Conservation (phyloP, 805 yeast genomes). For the Wickerhamiella kurtzmanii region DNA sequence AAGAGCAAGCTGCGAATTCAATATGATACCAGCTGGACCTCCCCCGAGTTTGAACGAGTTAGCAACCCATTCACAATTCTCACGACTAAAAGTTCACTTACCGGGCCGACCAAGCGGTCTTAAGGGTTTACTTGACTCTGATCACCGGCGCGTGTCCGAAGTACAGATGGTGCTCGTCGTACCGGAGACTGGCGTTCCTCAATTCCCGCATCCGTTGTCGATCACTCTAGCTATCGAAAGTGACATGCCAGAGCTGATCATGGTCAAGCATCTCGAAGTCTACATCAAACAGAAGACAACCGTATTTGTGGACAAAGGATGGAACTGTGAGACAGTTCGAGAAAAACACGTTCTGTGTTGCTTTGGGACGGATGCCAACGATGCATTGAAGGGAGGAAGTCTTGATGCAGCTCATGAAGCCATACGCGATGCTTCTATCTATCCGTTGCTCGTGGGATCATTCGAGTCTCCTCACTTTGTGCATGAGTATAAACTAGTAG, state of each 20-base stretch:
- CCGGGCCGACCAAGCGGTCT: conserved; percentile 3
- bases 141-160: conserved; percentile 3
- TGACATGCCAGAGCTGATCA: conserved; percentile 6
- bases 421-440: conserved; percentile 2
- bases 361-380: background rate
- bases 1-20: conserved; percentile 6
- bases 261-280: conserved; percentile 4
- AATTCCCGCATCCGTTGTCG: conserved; percentile 7
- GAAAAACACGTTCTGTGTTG: conserved; percentile 2
- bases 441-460: conserved; percentile 9
- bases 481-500: conserved; percentile 12
- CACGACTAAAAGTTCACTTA: background rate
- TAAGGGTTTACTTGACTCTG: conserved; percentile 8
- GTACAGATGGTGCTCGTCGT: conserved; percentile 4
- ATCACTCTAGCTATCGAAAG: conserved; percentile 5
- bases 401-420: conserved; percentile 5
- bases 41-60: background rate
- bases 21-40: conserved; percentile 10
- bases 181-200: conserved; percentile 13
- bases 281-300: conserved; percentile 10
- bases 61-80: background rate
- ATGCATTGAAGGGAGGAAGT: conserved; percentile 9
- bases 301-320: conserved; percentile 12
- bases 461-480: conserved; percentile 9
- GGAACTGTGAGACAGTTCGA: conserved; percentile 7